phyloP scores from a whole-genome alignment of 768 basidiomycete genomes.

The Naganishia antarctica region DNA sequence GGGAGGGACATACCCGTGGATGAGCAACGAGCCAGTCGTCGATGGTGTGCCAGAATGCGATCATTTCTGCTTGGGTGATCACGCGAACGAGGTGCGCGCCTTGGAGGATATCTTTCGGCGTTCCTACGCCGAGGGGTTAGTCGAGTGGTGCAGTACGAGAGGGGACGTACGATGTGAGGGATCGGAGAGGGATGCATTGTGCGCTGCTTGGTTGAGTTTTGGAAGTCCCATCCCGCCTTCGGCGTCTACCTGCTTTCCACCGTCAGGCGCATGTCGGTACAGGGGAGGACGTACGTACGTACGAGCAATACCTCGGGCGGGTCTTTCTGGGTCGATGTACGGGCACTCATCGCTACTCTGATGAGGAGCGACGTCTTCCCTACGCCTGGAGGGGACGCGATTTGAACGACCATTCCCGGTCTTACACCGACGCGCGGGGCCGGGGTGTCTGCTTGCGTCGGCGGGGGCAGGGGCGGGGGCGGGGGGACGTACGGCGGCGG shows the following conservation, averaged over 20 bases:
- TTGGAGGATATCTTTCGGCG: conserved; percentile 29
- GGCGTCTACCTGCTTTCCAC: conserved; percentile 36
- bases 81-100: conserved; percentile 43
- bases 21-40: conserved; percentile 42
- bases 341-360: conserved; percentile 34
- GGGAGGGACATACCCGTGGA: conserved; percentile 32
- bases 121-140: conserved; percentile 17
- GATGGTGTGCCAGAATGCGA: conserved; percentile 42
- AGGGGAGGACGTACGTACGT: conserved; percentile 21
- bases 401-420: conserved; percentile 42
- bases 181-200: neutral
- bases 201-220: conserved; percentile 31
- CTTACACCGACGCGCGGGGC: conserved; percentile 28
- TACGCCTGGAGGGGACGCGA: conserved; percentile 44
- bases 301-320: conserved; percentile 41
- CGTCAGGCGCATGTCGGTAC: neutral
- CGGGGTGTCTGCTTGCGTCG: neutral
- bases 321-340: conserved; percentile 24
- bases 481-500: conserved; percentile 4
- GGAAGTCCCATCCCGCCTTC: conserved; percentile 41
- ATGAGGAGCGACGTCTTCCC: conserved; percentile 42
- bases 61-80: conserved; percentile 43
- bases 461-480: no score
- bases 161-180: conserved; percentile 3
- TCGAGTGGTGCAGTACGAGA: conserved; percentile 10